Conservation (phyloP, 1,284 basidiomycete genomes). For the Leccinum fuscescens region DNA sequence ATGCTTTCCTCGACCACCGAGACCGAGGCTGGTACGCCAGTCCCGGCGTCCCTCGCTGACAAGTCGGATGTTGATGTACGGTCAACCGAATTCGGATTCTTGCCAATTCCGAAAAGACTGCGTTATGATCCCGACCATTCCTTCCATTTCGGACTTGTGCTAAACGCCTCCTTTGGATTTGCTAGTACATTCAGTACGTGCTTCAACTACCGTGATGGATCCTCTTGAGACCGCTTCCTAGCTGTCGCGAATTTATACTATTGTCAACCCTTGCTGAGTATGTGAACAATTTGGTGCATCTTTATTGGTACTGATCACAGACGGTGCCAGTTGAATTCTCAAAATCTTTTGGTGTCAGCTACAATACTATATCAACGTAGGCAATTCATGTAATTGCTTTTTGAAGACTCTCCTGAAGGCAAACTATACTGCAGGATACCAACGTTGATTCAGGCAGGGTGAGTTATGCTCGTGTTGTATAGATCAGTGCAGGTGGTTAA, state of each 20-base stretch:
- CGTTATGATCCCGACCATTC: conserved; percentile 59
- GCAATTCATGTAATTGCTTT: conserved; percentile 10
- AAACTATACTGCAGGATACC: conserved; percentile 38
- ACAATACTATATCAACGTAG: conserved; percentile 58
- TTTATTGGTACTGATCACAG: conserved; percentile 1
- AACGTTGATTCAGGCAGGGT: conserved; percentile 52
- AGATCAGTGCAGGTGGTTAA: background rate
- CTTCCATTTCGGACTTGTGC: conserved; percentile 56
- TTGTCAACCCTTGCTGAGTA: conserved; percentile 69
- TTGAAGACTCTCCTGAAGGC: background rate
- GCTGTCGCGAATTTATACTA: conserved; percentile 69
- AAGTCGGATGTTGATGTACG: background rate
- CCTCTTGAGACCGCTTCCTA: conserved; percentile 22
- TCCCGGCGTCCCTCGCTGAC: background rate
- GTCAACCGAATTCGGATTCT: conserved; percentile 53
- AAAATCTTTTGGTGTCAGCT: conserved; percentile 52
- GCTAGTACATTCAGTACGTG: conserved; percentile 51
- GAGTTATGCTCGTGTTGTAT: conserved; percentile 5
- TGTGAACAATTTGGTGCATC: conserved; percentile 15
- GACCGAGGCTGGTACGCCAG: background rate
- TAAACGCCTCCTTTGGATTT: conserved; percentile 67
- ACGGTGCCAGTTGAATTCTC: conserved; percentile 49
- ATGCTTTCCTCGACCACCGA: conserved; percentile 18
- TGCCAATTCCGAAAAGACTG: conserved; percentile 64
- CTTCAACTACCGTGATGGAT: conserved; percentile 35